These are phyloP conservation scores for Alnus rubra DNA, from an alignment of 306 rosid genomes.

Conservation along the genomic window DNA sequence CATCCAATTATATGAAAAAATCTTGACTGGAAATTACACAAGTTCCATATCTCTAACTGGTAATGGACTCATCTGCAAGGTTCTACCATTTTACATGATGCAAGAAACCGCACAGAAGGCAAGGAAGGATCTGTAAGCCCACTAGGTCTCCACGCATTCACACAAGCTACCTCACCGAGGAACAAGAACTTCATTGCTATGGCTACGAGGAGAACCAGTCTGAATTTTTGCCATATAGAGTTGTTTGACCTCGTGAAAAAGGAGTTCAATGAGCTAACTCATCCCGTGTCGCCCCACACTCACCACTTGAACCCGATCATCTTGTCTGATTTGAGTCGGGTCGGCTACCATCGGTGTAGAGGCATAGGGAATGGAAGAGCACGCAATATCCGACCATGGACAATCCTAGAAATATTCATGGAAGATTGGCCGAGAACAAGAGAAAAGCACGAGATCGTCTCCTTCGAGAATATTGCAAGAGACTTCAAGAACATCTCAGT, in stretches of 20 bases:
- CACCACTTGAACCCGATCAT: slow-evolving; percentile 90
- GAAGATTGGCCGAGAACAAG: too few species aligned
- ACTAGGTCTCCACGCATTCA: slow-evolving; percentile 81
- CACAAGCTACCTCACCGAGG: slow-evolving; percentile 72
- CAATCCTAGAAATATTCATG: too few species aligned
- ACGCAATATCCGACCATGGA: not conserved
- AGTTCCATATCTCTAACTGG: slow-evolving; percentile 73
- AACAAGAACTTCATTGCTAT: slow-evolving; percentile 75
- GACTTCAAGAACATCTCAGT: too few species aligned
- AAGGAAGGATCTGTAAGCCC: slow-evolving; percentile 74
- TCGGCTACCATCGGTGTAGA: slow-evolving; percentile 89
- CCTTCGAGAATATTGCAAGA: too few species aligned
- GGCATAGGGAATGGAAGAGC: slow-evolving; percentile 34
- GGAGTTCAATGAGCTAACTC: slow-evolving; percentile 72
- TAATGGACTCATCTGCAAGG: slow-evolving; percentile 76
- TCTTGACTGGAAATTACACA: slow-evolving; percentile 43
- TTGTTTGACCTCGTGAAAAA: slow-evolving; percentile 46
- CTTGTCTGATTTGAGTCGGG: slow-evolving; percentile 55
- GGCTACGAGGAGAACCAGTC: slow-evolving; percentile 67
- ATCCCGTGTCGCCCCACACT: slow-evolving; percentile 46
- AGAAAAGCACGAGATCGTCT: too few species aligned
- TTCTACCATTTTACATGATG: slow-evolving; percentile 67
- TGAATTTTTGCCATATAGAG: slow-evolving; percentile 74
- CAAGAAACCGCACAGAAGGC: slow-evolving; percentile 75
- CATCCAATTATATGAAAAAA: slow-evolving; percentile 28